Percentiles rank a stretch among this genome's conserved stretches.
Conservation (phyloP, 2,329 filamentous ascomycete species). For the Scedosporium boydii region DNA sequence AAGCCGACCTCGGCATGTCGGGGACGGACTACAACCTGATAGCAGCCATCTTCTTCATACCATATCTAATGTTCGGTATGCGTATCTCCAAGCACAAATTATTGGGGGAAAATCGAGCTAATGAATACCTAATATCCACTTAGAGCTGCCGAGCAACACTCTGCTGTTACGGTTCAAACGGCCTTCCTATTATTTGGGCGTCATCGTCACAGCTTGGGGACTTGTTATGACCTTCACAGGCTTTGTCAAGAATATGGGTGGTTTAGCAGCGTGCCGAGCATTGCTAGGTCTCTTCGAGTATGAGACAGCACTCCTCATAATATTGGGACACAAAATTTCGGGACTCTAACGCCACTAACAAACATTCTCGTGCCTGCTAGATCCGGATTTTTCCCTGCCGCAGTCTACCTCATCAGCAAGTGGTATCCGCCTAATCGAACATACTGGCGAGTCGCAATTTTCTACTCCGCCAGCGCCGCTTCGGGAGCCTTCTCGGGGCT, state of each 20-base stretch:
- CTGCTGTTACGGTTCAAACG: constrained; percentile 50
- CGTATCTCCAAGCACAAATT: constrained; percentile 29
- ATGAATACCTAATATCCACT: constrained; percentile 27
- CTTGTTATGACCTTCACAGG: constrained; percentile 17
- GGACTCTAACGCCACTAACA: background rate
- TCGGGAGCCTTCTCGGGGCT: constrained; percentile 67
- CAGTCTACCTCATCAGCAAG: constrained; percentile 17
- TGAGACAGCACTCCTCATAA: background rate
- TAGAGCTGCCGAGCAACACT: constrained; percentile 54
- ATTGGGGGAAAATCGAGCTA: too few species aligned
- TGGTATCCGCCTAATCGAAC: constrained; percentile 22
- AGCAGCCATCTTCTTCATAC: constrained; percentile 21
- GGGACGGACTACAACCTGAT: constrained; percentile 34
- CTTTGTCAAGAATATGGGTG: constrained; percentile 18
- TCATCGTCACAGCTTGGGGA: constrained; percentile 47
- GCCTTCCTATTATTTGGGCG: constrained; percentile 54
- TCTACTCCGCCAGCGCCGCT: constrained; percentile 70
- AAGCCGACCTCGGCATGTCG: constrained; percentile 33
- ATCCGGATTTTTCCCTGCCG: constrained; percentile 21
- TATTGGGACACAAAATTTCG: background rate
- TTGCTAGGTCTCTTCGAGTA: constrained; percentile 21
- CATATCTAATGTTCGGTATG: constrained; percentile 8
- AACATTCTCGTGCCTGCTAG: background rate
- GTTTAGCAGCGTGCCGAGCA: constrained; percentile 18
- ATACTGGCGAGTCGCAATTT: constrained; percentile 16